These are phyloP conservation scores for Trifolium repens DNA, from an alignment of 306 rosid species.

Conservation along the genomic window DNA sequence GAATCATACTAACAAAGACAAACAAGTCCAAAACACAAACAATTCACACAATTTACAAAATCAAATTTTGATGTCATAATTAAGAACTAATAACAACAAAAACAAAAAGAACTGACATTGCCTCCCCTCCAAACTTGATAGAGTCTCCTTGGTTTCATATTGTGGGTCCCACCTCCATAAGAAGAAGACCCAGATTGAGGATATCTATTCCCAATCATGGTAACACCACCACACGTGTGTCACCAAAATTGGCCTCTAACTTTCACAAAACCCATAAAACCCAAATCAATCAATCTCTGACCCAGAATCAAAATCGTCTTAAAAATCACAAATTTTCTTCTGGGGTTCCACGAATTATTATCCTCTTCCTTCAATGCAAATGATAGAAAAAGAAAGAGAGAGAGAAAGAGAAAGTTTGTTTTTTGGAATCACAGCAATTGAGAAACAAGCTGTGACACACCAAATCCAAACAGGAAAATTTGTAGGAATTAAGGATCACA, in stretches of 20 bases:
- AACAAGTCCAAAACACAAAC: constrained; percentile 33
- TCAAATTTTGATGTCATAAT: constrained; percentile 3
- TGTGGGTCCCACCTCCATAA: constrained; percentile 45
- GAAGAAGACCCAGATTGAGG: constrained; percentile 46
- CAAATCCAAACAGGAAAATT: constrained; percentile 48
- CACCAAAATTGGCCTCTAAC: constrained; percentile 42
- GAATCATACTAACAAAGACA: constrained; percentile 22
- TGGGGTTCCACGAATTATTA: constrained; percentile 33
- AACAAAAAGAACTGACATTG: constrained; percentile 67
- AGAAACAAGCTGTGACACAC: constrained; percentile 51
- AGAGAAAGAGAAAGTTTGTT: constrained; percentile 10
- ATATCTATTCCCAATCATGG: constrained; percentile 49
- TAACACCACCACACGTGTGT: constrained; percentile 22
- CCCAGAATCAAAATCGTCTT: constrained; percentile 33
- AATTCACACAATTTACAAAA: constrained; percentile 18
- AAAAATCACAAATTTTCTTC: constrained; percentile 35
- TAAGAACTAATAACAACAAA: constrained; percentile 27
- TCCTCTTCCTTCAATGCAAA: constrained; percentile 35
- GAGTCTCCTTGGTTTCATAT: constrained; percentile 58
- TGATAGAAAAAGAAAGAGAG: constrained; percentile 24
- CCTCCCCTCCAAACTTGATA: constrained; percentile 93
- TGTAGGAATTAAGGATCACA: constrained; percentile 44
- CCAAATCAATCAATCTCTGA: constrained; percentile 16
- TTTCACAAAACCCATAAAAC: constrained; percentile 48
- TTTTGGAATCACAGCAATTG: constrained; percentile 46